phyloP scores from a whole-genome alignment of 192 early-diverging fungal species.

The Chytriomyces sp. region DNA sequence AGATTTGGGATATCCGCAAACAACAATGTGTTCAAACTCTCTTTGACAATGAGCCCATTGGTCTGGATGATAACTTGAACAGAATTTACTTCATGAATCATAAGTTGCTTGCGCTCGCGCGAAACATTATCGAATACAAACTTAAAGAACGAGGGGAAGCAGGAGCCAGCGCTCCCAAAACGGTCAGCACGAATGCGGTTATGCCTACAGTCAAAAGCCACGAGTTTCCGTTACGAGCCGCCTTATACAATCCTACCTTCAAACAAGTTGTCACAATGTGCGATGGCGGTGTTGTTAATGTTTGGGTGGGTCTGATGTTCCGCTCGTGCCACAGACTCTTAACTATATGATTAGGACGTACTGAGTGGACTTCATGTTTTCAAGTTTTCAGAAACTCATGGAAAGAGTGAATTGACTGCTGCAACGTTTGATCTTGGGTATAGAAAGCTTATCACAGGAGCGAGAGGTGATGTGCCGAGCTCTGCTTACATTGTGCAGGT shows the following conservation, averaged over 20 bases:
- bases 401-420: constrained; percentile 53
- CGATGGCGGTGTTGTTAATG: constrained; percentile 52
- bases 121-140: constrained; percentile 34
- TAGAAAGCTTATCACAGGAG: constrained; percentile 57
- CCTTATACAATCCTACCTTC: constrained; percentile 50
- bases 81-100: constrained; percentile 40
- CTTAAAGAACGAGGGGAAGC: constrained; percentile 34
- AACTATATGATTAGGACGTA: constrained; percentile 35
- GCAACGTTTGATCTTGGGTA: constrained; percentile 49
- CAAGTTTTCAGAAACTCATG: constrained; percentile 49
- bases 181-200: background rate
- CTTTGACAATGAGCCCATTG: constrained; percentile 19
- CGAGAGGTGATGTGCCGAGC: constrained; percentile 28
- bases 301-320: constrained; percentile 54
- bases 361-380: constrained; percentile 50
- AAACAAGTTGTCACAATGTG: constrained; percentile 52
- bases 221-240: constrained; percentile 46
- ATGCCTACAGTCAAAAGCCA: constrained; percentile 39
- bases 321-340: background rate
- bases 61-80: constrained; percentile 46
- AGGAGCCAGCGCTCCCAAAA: background rate
- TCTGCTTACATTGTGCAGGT: background rate
- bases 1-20: constrained; percentile 59
- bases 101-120: constrained; percentile 39
- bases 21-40: constrained; percentile 56